Conservation (phyloP, 2,329 filamentous ascomycete species). For the Fusarium neocosmosporiellum region DNA sequence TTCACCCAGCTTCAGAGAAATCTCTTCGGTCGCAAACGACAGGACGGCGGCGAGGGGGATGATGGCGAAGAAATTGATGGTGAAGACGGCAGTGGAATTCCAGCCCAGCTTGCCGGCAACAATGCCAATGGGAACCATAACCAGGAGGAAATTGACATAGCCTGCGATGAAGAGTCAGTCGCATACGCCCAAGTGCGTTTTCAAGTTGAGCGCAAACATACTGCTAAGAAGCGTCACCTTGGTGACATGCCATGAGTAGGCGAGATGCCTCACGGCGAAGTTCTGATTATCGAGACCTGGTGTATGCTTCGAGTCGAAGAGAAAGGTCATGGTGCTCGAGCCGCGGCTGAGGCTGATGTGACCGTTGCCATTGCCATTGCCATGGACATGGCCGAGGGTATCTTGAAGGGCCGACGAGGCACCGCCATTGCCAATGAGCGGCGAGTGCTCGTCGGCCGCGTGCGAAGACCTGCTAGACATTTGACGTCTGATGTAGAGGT, state of each 20-base stretch:
- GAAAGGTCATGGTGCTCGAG: constrained; percentile 50
- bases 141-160: constrained; percentile 76
- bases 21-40: constrained; percentile 82
- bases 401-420: constrained; percentile 38
- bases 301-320: constrained; percentile 62
- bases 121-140: constrained; percentile 80
- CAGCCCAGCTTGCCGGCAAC: constrained; percentile 71
- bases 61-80: constrained; percentile 84
- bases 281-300: constrained; percentile 64
- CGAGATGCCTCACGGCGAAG: constrained; percentile 56
- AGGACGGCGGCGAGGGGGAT: constrained; percentile 79
- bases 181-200: background rate
- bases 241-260: constrained; percentile 64
- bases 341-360: constrained; percentile 38
- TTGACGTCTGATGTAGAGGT: constrained; percentile 42
- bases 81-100: constrained; percentile 76
- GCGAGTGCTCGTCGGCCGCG: constrained; percentile 53
- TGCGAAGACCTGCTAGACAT: constrained; percentile 47
- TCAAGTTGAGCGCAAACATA: constrained; percentile 51
- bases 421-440: constrained; percentile 54
- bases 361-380: constrained; percentile 33
- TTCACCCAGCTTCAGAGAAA: constrained; percentile 77
- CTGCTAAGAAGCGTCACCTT: constrained; percentile 70
- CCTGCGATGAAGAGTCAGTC: constrained; percentile 49
- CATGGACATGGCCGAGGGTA: constrained; percentile 22